A percentile compares a stretch with the other conserved stretches of the same genome.
Evolutionary conservation across 2,329 filamentous ascomycete species (phyloP).

Genomic region (Rutstroemia sp.): DNA sequence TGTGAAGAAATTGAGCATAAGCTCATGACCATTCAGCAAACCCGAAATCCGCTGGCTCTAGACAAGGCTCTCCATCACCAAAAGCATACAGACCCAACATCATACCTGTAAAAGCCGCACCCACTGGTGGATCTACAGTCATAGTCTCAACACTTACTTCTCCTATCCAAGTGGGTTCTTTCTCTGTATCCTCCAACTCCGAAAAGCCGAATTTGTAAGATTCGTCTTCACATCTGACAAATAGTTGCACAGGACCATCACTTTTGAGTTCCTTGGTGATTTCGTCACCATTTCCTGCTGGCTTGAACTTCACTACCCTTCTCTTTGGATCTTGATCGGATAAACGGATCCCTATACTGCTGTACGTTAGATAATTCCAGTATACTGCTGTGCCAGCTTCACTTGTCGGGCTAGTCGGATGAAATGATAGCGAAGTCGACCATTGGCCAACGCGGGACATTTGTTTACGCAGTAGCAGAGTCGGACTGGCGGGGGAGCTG

Average conservation of each 20-base stretch:
- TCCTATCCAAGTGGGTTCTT: background rate
- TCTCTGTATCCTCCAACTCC: background rate
- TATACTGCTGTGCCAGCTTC: background rate
- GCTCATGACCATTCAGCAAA: too few species aligned
- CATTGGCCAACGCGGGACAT: background rate
- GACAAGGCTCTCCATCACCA: background rate
- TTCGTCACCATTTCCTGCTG: background rate
- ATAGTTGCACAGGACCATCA: background rate
- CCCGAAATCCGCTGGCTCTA: too few species aligned
- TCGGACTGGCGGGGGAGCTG: background rate
- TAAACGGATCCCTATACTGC: background rate
- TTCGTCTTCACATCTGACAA: background rate
- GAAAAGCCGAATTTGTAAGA: background rate
- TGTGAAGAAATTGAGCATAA: too few species aligned
- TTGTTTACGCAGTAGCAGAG: background rate
- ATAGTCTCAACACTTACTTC: background rate
- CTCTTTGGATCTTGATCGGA: background rate
- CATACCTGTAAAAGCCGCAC: slow-evolving; percentile 1
- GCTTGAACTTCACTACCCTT: background rate
- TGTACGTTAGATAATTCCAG: background rate
- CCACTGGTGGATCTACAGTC: background rate
- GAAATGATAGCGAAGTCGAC: background rate
- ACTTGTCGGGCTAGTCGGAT: background rate
- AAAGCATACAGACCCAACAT: background rate
- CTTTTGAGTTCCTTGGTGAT: background rate